Percentiles rank a stretch among this genome's conserved stretches.
These are phyloP conservation scores for Lactarius sp. DNA, from an alignment of 768 basidiomycete genomes.

Conservation along the genomic window DNA sequence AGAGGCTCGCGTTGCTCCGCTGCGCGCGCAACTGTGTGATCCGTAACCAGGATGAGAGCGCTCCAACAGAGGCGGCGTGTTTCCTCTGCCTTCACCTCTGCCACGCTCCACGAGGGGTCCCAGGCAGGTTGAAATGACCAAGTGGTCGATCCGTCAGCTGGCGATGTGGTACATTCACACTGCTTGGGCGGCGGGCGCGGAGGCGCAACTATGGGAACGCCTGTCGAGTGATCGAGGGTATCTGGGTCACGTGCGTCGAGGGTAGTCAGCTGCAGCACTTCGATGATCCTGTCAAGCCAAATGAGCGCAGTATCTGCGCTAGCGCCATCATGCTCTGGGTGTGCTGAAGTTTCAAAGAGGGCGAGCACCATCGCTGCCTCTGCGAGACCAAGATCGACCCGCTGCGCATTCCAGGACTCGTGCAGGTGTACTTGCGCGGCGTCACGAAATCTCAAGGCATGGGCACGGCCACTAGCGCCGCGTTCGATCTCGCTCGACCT, in stretches of 20 bases:
- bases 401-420: constrained; percentile 44
- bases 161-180: constrained; percentile 43
- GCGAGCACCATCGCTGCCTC: constrained; percentile 75
- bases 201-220: constrained; percentile 45
- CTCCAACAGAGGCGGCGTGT: constrained; percentile 75
- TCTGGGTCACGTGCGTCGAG: constrained; percentile 54
- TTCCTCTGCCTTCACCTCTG: constrained; percentile 60
- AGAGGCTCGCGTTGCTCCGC: constrained; percentile 57
- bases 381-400: constrained; percentile 60
- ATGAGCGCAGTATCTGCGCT: constrained; percentile 50
- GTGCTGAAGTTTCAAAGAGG: constrained; percentile 70
- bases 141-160: constrained; percentile 37
- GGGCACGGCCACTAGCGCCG: constrained; percentile 47
- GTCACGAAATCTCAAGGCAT: constrained; percentile 54
- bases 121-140: constrained; percentile 56
- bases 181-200: constrained; percentile 29
- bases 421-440: constrained; percentile 53
- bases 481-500: constrained; percentile 64
- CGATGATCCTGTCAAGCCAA: constrained; percentile 61
- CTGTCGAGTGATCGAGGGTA: constrained; percentile 41
- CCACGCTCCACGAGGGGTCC: constrained; percentile 51
- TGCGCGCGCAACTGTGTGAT: constrained; percentile 63
- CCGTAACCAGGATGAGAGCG: constrained; percentile 61
- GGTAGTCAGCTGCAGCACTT: constrained; percentile 47
- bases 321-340: constrained; percentile 56